phyloP scores from a whole-genome alignment of 2,329 filamentous ascomycete species.

The Raffaelea ambrosiae region DNA sequence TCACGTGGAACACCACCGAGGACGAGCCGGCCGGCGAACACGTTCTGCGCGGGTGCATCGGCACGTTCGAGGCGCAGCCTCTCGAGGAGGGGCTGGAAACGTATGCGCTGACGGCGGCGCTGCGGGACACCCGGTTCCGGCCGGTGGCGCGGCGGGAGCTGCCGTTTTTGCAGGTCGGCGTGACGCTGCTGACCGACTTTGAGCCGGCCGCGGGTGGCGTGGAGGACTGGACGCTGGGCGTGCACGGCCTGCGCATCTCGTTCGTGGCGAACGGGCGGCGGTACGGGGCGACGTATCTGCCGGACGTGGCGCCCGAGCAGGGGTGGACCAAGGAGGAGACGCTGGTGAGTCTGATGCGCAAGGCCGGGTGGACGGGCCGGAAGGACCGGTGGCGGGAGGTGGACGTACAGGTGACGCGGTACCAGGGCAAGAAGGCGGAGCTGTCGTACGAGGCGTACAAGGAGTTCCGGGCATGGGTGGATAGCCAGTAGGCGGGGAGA shows the following conservation, averaged over 20 bases:
- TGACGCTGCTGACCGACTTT: conserved; percentile 82
- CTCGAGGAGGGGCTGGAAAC: conserved; percentile 64
- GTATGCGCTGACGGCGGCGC: conserved; percentile 74
- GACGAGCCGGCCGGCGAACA: conserved; percentile 47
- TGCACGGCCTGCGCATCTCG: conserved; percentile 77
- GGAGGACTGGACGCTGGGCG: conserved; percentile 80
- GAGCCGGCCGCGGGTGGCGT: conserved; percentile 58
- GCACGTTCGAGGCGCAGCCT: conserved; percentile 76
- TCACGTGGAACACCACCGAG: conserved; percentile 79
- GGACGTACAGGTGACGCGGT: conserved; percentile 69
- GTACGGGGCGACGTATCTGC: conserved; percentile 77
- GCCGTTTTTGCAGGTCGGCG: conserved; percentile 50
- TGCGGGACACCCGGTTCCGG: conserved; percentile 54
- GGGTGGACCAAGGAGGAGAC: conserved; percentile 94
- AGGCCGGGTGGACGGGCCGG: conserved; percentile 86
- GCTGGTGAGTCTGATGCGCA: conserved; percentile 80
- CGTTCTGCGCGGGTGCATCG: conserved; percentile 85
- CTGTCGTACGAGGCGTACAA: conserved; percentile 67
- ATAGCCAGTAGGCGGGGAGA: conserved; percentile 3
- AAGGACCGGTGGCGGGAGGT: conserved; percentile 76
- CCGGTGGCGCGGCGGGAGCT: conserved; percentile 48
- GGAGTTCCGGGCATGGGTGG: conserved; percentile 69
- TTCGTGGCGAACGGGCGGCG: conserved; percentile 67
- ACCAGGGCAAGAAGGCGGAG: conserved; percentile 74
- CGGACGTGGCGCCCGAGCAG: conserved; percentile 85